phyloP scores from a whole-genome alignment of 371 early-diverging fungal genomes.

The Parasitella parasitica region DNA sequence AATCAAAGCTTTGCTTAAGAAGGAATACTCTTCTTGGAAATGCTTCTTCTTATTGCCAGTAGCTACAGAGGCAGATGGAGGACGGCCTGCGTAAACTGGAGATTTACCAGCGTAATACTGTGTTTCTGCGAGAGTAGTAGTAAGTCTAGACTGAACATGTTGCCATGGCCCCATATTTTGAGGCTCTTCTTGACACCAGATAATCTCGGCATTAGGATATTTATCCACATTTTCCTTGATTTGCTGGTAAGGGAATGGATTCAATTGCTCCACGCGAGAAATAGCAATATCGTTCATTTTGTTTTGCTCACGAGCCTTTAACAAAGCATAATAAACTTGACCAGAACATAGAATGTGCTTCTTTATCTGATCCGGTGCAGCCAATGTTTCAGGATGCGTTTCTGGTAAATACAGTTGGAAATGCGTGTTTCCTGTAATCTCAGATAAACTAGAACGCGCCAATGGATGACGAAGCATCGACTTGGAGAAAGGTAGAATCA shows the following conservation, averaged over 20 bases:
- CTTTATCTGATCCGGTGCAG: slow-evolving; percentile 77
- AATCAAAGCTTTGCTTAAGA: slow-evolving; percentile 82
- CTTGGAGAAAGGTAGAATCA: slow-evolving; percentile 87
- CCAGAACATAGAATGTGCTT: slow-evolving; percentile 92
- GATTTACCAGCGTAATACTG: slow-evolving; percentile 67
- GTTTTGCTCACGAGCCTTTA: slow-evolving; percentile 86
- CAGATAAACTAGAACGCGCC: slow-evolving; percentile 80
- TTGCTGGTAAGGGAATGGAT: slow-evolving; percentile 95
- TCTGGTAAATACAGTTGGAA: slow-evolving; percentile 94
- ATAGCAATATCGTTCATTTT: slow-evolving; percentile 84
- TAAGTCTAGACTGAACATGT: slow-evolving; percentile 85
- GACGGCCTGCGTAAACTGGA: slow-evolving; percentile 86
- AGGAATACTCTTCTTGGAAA: slow-evolving; percentile 84
- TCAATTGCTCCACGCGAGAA: slow-evolving; percentile 91
- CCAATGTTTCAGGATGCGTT: slow-evolving; percentile 74
- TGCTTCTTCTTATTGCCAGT: slow-evolving; percentile 98
- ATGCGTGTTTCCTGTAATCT: slow-evolving; percentile 78
- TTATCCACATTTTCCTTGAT: slow-evolving; percentile 82
- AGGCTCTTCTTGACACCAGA: slow-evolving; percentile 97
- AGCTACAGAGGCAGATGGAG: slow-evolving; percentile 91
- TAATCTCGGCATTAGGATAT: slow-evolving; percentile 87
- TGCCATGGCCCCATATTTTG: slow-evolving; percentile 92
- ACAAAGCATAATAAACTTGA: slow-evolving; percentile 93
- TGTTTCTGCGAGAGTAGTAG: slow-evolving; percentile 75
- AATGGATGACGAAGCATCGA: slow-evolving; percentile 91